Evolutionary conservation across 345 rosid species (phyloP), one percentile per base, ranked within the genome.

Genomic region (Eucalyptus caleyi): DNA sequence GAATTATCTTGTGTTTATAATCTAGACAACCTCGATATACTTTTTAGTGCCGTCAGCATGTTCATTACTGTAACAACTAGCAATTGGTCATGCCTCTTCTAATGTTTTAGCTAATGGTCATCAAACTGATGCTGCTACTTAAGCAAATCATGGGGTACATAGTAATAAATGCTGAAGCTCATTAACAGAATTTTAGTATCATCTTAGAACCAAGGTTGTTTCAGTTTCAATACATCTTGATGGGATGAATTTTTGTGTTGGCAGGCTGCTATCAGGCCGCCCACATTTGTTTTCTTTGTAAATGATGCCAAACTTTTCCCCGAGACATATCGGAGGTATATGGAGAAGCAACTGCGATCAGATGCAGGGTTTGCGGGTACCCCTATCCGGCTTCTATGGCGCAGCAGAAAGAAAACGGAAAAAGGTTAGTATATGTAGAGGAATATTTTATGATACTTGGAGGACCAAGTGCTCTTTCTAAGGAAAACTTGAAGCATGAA

Each of bases 231-330:
- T 89, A 10, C 16, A 51, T 51, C 37, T 32, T 86, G 16, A 44
- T 54, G 85, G 30, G 47, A 77, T 40, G 27, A 77, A 77, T 77
- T 72, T 87, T 80, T 90, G 80, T 54, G 89, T 77, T 88, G 92
- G 93, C 96, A 96, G 99, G 99, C 99, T 89, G 99, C 98, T 86
- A 93, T 96, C 87, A 96, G 99, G 91, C 99, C 98, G 56, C 99
- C 99, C 65, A 96, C 98, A 82, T 97, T 97, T 90, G 99, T 97
- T 89, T 96, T 96, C 96, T 97, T 97, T 86, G 98, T 96, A 50
- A 97, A 97, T 90, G 99, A 97, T 65, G 93, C 98, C 87, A 97
- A 95, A 92, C 95, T 97, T 86, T 97, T 97, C 87, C 94, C 98
- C 9, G 99, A 97, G 91, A 96, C 98, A 23, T 97, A 96, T 91